Percentiles rank a stretch among this genome's conserved stretches.
These are phyloP conservation scores for Suillus bovinus DNA, from an alignment of 768 basidiomycete genomes.

Conservation along the genomic window DNA sequence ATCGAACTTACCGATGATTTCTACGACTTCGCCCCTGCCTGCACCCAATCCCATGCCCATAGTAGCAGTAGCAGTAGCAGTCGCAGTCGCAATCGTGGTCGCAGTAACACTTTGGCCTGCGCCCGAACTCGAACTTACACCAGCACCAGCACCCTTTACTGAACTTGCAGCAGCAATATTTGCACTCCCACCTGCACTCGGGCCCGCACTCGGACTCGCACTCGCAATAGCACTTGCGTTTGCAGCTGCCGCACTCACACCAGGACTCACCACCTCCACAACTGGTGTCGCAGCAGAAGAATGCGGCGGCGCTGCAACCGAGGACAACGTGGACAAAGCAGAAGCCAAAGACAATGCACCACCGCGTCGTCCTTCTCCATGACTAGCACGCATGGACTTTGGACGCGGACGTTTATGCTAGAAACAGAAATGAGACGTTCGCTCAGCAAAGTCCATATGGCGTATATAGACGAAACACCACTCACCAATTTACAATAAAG, in stretches of 20 bases:
- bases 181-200: conserved; percentile 17
- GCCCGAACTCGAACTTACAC: background rate
- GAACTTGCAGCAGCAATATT: conserved; percentile 22
- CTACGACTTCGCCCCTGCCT: conserved; percentile 57
- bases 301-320: background rate
- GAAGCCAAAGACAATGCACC: background rate
- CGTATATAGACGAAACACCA: conserved; percentile 13
- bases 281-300: background rate
- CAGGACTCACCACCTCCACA: background rate
- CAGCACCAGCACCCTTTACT: conserved; percentile 31
- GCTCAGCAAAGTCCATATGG: conserved; percentile 7
- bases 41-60: conserved; percentile 30
- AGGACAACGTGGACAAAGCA: background rate
- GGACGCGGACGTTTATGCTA: conserved; percentile 88
- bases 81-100: background rate
- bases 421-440: conserved; percentile 2
- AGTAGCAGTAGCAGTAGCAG: background rate
- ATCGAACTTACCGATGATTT: conserved; percentile 64
- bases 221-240: conserved; percentile 21
- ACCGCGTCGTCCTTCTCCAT: conserved; percentile 61
- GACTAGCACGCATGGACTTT: conserved; percentile 80
- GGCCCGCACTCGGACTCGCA: conserved; percentile 31
- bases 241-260: background rate
- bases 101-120: conserved; percentile 23
- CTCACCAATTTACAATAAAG: conserved; percentile 83